Base-by-base conservation (phyloP, 2,329 filamentous ascomycete species). In the Phoma sp. region DNA sequence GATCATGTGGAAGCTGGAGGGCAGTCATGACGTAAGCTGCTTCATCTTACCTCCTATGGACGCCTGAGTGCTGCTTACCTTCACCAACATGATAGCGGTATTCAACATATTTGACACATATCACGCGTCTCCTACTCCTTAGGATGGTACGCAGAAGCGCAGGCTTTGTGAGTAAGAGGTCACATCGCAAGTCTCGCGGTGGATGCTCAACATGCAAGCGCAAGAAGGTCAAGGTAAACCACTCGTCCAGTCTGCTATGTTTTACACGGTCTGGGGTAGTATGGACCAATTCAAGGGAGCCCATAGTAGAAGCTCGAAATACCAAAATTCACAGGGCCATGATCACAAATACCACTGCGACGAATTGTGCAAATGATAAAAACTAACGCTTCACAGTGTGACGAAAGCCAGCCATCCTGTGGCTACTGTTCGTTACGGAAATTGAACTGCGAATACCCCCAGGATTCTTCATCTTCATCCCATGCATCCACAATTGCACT, bases 161-260 rank as follows among this genome's bases (percentile, higher is more conserved):
- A 32, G 68, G 66, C 0, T 73, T 72, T 33, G 59, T 73, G 32
- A 65, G 57, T n/a, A 73, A 73, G 52, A 64, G 65, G 41, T 58
- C 70, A 6, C 70, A 73, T 41, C 61, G 57, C 41, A 73, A 73
- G 50, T 72, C 69, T 9, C 55, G 69, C 45, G 60, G 60, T 36
- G 70, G 70, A 3, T 73, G 69, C 45, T 33, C 58, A 3, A 71
- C 62, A 7, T 73, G 70, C 51, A 73, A 72, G 47, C 59, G 58
- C 14, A 73, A 71, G 59, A 73, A 71, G 52, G 67, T 72, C 8
- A 73, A 73, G 63, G 70, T 72, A 33, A 40, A 23, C 10, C 3
- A n/a, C 27, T 14, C 39, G 7, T 18, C 27, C 1, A 10, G 18
- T 24, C 14, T 29, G 22, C 22, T 13, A 14, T 29, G 14, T n/a